phyloP scores from a whole-genome alignment of 768 basidiomycete species.

The Lentinula detonsa region DNA sequence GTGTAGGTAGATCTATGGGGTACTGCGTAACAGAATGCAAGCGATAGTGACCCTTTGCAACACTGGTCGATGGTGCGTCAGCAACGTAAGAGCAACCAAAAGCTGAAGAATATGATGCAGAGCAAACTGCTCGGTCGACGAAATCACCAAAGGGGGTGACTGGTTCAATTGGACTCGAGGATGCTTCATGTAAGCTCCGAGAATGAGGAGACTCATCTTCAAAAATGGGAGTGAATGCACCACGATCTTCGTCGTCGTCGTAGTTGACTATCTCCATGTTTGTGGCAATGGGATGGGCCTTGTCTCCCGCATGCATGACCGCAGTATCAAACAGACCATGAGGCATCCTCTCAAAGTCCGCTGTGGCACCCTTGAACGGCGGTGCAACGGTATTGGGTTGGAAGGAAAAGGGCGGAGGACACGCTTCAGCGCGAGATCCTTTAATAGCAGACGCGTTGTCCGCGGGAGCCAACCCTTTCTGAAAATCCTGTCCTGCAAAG shows the following conservation, averaged over 20 bases:
- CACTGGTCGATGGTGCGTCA: constrained; percentile 6
- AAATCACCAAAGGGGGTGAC: constrained; percentile 74
- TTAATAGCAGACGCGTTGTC: constrained; percentile 78
- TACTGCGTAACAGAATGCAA: constrained; percentile 18
- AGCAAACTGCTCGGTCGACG: constrained; percentile 64
- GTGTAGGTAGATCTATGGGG: constrained; percentile 24
- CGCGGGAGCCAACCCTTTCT: constrained; percentile 69
- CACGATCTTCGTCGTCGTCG: constrained; percentile 29
- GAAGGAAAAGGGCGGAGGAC: constrained; percentile 66
- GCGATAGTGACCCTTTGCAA: constrained; percentile 9
- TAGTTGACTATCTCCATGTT: constrained; percentile 17
- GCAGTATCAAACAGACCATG: constrained; percentile 2
- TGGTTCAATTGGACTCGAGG: constrained; percentile 68
- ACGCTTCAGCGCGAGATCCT: constrained; percentile 80
- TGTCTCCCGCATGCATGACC: not conserved
- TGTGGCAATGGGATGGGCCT: constrained; percentile 10
- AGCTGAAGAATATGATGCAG: constrained; percentile 22
- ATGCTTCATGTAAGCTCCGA: constrained; percentile 41
- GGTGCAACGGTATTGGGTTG: constrained; percentile 8
- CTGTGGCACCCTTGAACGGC: constrained; percentile 7
- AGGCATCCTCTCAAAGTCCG: constrained; percentile 39
- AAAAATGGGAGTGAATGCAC: constrained; percentile 55
- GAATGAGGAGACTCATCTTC: constrained; percentile 61
- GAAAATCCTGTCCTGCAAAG: constrained; percentile 52
- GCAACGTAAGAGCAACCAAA: constrained; percentile 15